Evolutionary conservation across 2,329 filamentous ascomycete genomes (phyloP), one percentile per base, ranked within the genome.

Genomic region (Aureobasidium sp.): DNA sequence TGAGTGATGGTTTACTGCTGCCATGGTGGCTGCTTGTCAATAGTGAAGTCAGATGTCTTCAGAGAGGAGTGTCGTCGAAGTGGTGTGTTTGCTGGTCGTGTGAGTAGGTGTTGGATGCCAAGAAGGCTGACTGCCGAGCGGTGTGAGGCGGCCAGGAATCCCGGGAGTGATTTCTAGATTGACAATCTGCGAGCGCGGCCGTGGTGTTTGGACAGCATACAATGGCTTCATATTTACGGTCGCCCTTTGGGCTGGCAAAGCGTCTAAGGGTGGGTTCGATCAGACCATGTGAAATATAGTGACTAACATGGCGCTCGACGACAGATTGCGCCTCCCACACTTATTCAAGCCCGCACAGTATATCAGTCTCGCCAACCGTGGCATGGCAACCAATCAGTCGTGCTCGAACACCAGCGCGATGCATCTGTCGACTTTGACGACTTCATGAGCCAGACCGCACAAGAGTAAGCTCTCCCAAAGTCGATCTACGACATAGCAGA

Each of bases 151-250:
- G 24, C 24, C 24, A 24, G 22, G 57, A 62, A 31, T 47, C 50
- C 60, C 39, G 40, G 33, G 50, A 19, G 19, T 45, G 54, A 58
- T 58, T 58, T 58, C 42, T 47, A 58, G 42, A 57, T 57, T 56
- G 40, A 62, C 14, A 39, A 44, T 47, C 35, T 40, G 31, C 42
- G 35, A 59, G 57, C 22, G 45, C 52, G 52, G 40, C 53, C 40
- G 37, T n/a, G 12, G 29, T 27, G 35, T 54, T 42, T 40, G n/a
- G 27, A n/a, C 49, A 58, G 27, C 54, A 52, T 54, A 29, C 62
- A 24, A 80, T 80, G 78, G 74, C 78, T 62, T 68, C 74, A 66
- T 77, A 74, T 72, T 68, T 74, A 65, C 72, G 76, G 68, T 76
- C 77, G 54, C 71, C 79, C 7, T 66, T 76, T 64, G 72, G 73